phyloP scores from a whole-genome alignment of 768 basidiomycete genomes.

The Leucosporidium scottii region DNA sequence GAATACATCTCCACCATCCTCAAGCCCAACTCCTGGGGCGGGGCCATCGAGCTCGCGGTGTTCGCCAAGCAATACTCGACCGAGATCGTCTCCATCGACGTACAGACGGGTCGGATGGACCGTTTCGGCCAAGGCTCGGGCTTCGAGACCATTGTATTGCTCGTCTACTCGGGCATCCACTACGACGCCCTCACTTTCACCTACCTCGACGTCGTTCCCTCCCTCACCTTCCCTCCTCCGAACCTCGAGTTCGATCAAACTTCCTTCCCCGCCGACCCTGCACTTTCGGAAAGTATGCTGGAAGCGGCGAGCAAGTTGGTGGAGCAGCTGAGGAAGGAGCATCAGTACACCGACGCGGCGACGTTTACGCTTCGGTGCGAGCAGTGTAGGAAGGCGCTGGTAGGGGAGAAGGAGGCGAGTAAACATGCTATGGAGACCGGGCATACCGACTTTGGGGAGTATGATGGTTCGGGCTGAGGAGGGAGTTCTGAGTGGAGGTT shows the following conservation, averaged over 20 bases:
- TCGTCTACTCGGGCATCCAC: slow-evolving; percentile 95
- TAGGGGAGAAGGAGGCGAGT: slow-evolving; percentile 88
- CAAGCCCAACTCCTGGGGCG: slow-evolving; percentile 80
- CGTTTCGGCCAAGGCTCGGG: slow-evolving; percentile 14
- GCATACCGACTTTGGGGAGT: slow-evolving; percentile 63
- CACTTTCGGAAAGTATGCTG: slow-evolving; percentile 50
- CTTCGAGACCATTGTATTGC: slow-evolving; percentile 49
- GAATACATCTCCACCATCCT: slow-evolving; percentile 76
- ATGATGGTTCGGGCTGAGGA: too few species aligned
- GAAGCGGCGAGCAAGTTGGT: slow-evolving; percentile 59
- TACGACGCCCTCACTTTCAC: slow-evolving; percentile 86
- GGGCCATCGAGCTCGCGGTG: slow-evolving; percentile 81
- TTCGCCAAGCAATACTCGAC: slow-evolving; percentile 72
- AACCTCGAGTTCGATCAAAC: slow-evolving; percentile 77
- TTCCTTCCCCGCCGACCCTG: slow-evolving; percentile 37
- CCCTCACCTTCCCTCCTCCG: slow-evolving; percentile 31
- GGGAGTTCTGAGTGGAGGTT: too few species aligned
- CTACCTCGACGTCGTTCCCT: slow-evolving; percentile 64
- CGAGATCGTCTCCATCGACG: slow-evolving; percentile 53
- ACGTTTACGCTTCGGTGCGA: slow-evolving; percentile 60
- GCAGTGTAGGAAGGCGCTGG: slow-evolving; percentile 76
- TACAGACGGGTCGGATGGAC: slow-evolving; percentile 14
- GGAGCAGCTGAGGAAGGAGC: slow-evolving; percentile 61
- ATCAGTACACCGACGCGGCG: slow-evolving; percentile 68
- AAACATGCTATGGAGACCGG: slow-evolving; percentile 81